Evolutionary conservation across 768 basidiomycete species (phyloP).

Genomic region (Tephrocybe sp.): DNA sequence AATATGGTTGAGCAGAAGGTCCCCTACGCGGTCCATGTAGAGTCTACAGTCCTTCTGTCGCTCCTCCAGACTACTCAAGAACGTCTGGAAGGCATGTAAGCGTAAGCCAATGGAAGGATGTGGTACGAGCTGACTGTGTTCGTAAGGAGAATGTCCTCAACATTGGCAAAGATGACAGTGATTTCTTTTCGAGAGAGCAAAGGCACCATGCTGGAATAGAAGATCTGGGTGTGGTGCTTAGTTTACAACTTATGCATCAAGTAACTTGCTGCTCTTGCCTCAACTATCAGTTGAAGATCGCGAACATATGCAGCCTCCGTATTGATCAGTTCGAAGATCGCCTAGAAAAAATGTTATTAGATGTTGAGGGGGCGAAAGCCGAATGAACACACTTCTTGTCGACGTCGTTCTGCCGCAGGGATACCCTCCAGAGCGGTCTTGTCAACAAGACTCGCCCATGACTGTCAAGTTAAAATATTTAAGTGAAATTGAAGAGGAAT

Average conservation of each 20-base stretch:
- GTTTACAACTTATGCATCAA: neutral
- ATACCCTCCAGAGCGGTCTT: constrained; percentile 81
- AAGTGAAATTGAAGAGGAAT: constrained; percentile 7
- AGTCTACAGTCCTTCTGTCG: constrained; percentile 90
- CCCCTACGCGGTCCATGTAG: constrained; percentile 87
- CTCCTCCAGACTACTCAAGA: constrained; percentile 87
- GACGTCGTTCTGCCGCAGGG: constrained; percentile 72
- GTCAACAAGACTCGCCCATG: constrained; percentile 93
- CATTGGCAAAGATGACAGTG: constrained; percentile 85
- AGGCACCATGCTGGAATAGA: constrained; percentile 78
- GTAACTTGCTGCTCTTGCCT: constrained; percentile 45
- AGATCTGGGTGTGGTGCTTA: constrained; percentile 54
- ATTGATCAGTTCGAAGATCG: constrained; percentile 92
- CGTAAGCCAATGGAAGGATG: neutral
- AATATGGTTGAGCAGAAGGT: constrained; percentile 76
- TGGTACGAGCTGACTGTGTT: constrained; percentile 63
- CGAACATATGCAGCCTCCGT: constrained; percentile 91
- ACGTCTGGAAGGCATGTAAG: constrained; percentile 45
- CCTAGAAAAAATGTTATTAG: constrained; percentile 35
- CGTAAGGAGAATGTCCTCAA: constrained; percentile 88
- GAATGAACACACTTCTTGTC: constrained; percentile 70
- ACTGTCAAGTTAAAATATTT: constrained; percentile 38
- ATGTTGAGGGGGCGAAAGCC: neutral
- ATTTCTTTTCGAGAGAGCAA: constrained; percentile 76
- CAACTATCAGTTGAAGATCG: constrained; percentile 88